These are phyloP conservation scores for Telfairia occidentalis DNA, from an alignment of 331 rosid species.

Conservation along the genomic window DNA sequence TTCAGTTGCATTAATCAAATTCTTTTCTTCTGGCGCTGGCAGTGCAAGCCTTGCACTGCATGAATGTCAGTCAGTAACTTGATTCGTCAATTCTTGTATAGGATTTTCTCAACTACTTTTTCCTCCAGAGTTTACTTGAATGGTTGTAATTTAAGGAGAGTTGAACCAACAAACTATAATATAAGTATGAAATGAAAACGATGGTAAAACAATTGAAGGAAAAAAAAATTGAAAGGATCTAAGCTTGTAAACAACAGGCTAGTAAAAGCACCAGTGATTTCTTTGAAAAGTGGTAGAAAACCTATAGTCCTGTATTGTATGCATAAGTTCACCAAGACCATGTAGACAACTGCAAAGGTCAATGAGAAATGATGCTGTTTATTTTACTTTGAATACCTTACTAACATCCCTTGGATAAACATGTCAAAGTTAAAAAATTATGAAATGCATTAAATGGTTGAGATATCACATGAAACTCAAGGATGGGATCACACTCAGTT, in stretches of 20 bases:
- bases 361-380: neutral
- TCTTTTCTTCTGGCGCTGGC: conserved; percentile 77
- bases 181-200: neutral
- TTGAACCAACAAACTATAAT: neutral
- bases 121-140: neutral
- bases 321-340: too few species aligned
- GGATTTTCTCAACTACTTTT: neutral
- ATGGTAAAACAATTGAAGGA: neutral
- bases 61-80: conserved; percentile 21
- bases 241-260: neutral
- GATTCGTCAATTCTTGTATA: neutral
- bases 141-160: neutral
- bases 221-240: neutral
- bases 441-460: neutral
- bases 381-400: neutral
- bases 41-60: conserved; percentile 96
- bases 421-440: neutral
- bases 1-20: conserved; percentile 36
- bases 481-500: neutral
- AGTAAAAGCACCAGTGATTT: neutral
- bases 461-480: neutral
- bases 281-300: neutral
- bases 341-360: neutral
- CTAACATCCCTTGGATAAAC: too few species aligned
- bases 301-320: too few species aligned